These are phyloP conservation scores for Somion occarium DNA, from an alignment of 1,284 basidiomycete genomes.

Conservation along the genomic window DNA sequence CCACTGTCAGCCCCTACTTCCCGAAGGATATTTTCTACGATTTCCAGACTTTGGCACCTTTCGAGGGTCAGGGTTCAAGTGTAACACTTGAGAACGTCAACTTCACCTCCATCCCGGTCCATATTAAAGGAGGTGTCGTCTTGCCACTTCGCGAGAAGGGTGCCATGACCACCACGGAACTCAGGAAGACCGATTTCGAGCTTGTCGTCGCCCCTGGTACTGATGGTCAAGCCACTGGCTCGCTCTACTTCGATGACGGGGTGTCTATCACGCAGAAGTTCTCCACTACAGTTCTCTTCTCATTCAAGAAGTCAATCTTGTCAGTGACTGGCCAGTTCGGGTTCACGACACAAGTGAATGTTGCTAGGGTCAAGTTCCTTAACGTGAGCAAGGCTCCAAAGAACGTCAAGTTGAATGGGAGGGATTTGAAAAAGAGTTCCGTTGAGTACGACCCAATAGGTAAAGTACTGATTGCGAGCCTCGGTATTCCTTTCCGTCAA, in stretches of 20 bases:
- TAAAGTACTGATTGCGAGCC: conserved; percentile 37
- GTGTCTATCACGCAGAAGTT: conserved; percentile 42
- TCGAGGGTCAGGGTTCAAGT: conserved; percentile 42
- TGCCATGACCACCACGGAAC: conserved; percentile 54
- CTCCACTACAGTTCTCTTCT: conserved; percentile 42
- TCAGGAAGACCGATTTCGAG: conserved; percentile 56
- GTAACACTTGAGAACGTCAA: conserved; percentile 45
- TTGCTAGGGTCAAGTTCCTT: conserved; percentile 41
- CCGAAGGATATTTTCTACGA: conserved; percentile 65
- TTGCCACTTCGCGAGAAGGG: conserved; percentile 49
- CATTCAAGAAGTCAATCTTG: conserved; percentile 38
- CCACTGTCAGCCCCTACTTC: conserved; percentile 56
- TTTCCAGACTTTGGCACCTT: conserved; percentile 44
- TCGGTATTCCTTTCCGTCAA: conserved; percentile 32
- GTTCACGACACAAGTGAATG: conserved; percentile 39
- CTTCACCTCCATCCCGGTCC: conserved; percentile 55
- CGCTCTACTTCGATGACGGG: conserved; percentile 61
- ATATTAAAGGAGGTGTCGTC: conserved; percentile 56
- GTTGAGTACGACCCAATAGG: conserved; percentile 29
- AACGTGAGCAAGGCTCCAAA: conserved; percentile 32
- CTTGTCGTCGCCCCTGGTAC: conserved; percentile 52
- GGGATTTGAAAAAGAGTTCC: conserved; percentile 11
- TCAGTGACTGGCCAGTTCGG: conserved; percentile 47
- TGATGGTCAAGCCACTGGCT: conserved; percentile 44
- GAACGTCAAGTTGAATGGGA: conserved; percentile 33